Conservation (phyloP, 2,329 filamentous ascomycete species). For the Neurospora sp. region DNA sequence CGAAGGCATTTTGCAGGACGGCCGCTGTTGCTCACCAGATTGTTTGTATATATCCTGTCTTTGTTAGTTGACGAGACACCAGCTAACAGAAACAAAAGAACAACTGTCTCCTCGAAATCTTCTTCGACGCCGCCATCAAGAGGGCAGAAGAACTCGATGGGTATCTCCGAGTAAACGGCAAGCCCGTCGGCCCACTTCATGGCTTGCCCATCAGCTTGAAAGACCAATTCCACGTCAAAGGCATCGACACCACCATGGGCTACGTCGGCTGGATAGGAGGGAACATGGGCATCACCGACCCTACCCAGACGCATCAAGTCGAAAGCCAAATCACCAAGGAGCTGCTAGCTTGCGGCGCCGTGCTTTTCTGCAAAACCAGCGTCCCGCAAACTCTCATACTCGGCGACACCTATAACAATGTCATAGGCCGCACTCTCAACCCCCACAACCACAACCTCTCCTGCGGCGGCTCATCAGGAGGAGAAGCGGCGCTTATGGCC, state of each 20-base stretch:
- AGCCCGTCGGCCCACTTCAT: conserved; percentile 47
- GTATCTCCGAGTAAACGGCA: conserved; percentile 29
- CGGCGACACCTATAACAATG: conserved; percentile 24
- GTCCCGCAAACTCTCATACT: conserved; percentile 20
- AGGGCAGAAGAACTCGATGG: conserved; percentile 37
- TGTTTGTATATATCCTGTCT: conserved; percentile 22
- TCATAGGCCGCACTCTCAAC: conserved; percentile 26
- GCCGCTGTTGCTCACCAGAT: conserved; percentile 48
- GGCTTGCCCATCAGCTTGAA: conserved; percentile 48
- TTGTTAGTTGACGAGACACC: neutral
- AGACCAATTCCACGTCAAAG: conserved; percentile 32
- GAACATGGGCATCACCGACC: conserved; percentile 11
- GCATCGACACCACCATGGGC: conserved; percentile 36
- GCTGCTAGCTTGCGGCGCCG: conserved; percentile 20
- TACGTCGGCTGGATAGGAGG: conserved; percentile 23
- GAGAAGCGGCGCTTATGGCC: conserved; percentile 26
- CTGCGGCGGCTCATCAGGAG: conserved; percentile 27
- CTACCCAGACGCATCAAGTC: conserved; percentile 7
- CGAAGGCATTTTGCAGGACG: conserved; percentile 44
- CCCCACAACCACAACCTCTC: conserved; percentile 24
- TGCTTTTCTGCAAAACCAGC: conserved; percentile 22
- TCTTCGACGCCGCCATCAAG: conserved; percentile 38
- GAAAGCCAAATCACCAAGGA: conserved; percentile 21
- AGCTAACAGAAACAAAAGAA: conserved; percentile 19
- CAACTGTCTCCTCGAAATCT: conserved; percentile 40